phyloP scores from a whole-genome alignment of 495 filamentous ascomycete genomes.

The Aspergillus panamensis region DNA sequence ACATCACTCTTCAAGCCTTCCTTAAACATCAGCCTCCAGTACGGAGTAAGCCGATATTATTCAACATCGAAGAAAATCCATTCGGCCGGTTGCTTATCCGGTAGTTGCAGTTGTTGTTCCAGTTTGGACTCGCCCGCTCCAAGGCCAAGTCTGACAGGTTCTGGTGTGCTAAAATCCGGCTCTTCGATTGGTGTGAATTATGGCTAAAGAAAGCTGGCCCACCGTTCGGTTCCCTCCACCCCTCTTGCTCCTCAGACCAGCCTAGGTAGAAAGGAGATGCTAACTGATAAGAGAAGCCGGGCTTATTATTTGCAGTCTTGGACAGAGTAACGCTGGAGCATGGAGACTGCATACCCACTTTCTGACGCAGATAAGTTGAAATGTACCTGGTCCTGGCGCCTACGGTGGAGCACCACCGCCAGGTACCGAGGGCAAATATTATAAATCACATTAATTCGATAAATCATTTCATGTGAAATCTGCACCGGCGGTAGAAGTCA shows the following conservation, averaged over 20 bases:
- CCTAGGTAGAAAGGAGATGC: too few species aligned
- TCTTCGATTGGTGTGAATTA: constrained; percentile 1
- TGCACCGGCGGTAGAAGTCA: background rate
- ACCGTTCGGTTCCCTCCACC: constrained; percentile 5
- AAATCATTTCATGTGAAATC: too few species aligned
- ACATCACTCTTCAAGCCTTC: too few species aligned
- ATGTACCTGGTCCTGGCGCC: background rate
- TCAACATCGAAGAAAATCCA: too few species aligned
- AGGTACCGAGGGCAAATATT: background rate
- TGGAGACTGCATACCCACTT: background rate
- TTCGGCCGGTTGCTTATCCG: too few species aligned
- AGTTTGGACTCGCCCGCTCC: too few species aligned
- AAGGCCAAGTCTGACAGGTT: background rate
- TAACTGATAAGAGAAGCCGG: background rate
- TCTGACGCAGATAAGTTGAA: background rate
- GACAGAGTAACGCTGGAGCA: background rate
- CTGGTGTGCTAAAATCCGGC: constrained; percentile 1
- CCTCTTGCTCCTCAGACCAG: background rate
- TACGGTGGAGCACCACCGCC: background rate
- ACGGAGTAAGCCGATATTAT: too few species aligned
- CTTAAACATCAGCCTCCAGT: too few species aligned
- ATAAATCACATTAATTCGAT: background rate
- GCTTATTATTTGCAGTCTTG: background rate
- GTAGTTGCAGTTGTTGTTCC: too few species aligned
- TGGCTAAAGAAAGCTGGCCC: constrained; percentile 4